Evolutionary conservation across 2,329 filamentous ascomycete species (phyloP).

Genomic region (Chrysoporthe austroafricana): DNA sequence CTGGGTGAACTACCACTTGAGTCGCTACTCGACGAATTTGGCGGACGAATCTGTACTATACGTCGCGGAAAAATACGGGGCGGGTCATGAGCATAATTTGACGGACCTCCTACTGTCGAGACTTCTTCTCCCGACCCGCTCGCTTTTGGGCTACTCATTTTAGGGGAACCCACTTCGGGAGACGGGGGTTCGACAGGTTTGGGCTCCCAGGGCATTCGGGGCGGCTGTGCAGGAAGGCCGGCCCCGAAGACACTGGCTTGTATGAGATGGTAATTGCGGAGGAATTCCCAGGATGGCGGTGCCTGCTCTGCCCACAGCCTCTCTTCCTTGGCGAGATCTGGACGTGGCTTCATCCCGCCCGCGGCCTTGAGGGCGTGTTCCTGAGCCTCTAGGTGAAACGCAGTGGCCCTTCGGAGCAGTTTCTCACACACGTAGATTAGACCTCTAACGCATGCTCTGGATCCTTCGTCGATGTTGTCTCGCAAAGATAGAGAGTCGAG

Average conservation of each 20-base stretch:
- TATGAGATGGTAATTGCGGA: constrained; percentile 1
- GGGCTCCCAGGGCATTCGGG: background rate
- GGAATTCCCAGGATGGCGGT: background rate
- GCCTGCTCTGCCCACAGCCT: background rate
- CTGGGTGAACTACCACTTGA: background rate
- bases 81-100: background rate
- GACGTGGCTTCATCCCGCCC: background rate
- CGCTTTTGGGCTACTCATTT: background rate
- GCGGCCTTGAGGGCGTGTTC: background rate
- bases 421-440: background rate
- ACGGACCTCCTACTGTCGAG: background rate
- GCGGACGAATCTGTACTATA: background rate
- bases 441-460: background rate
- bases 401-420: background rate
- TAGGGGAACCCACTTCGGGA: background rate
- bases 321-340: background rate
- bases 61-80: background rate
- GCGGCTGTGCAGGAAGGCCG: background rate
- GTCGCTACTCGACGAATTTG: background rate
- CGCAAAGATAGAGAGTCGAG: background rate
- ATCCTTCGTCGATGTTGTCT: background rate
- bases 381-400: background rate
- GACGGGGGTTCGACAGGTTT: background rate
- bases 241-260: background rate
- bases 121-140: accelerated